Evolutionary conservation across 805 yeast species (phyloP).

Genomic region (Metschnikowia similis): DNA sequence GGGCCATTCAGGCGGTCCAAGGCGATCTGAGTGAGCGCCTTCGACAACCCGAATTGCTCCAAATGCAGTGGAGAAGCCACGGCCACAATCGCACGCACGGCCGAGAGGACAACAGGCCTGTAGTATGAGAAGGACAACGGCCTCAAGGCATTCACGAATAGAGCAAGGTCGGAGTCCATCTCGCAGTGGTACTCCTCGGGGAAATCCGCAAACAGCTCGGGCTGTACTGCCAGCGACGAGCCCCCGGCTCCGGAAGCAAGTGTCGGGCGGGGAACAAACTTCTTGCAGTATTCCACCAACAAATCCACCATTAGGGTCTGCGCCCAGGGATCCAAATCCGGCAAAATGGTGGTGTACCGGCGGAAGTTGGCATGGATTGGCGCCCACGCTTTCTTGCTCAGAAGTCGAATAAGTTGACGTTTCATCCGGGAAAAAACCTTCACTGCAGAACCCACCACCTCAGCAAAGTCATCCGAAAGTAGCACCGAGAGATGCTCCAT

Average conservation of each 20-base stretch:
- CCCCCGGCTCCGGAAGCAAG: conserved; percentile 22
- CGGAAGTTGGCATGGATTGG: conserved; percentile 70
- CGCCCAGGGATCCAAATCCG: conserved; percentile 68
- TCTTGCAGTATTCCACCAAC: conserved; percentile 61
- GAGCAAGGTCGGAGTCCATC: conserved; percentile 53
- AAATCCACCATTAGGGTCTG: conserved; percentile 57
- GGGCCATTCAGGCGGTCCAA: conserved; percentile 23
- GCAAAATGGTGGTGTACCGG: conserved; percentile 45
- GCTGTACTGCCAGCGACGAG: conserved; percentile 22
- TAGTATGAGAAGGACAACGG: conserved; percentile 49
- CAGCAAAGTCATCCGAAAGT: conserved; percentile 59
- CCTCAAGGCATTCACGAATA: conserved; percentile 47
- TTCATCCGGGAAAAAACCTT: conserved; percentile 47
- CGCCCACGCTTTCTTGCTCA: conserved; percentile 44
- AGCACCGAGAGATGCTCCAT: conserved; percentile 47
- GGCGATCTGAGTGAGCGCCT: conserved; percentile 44
- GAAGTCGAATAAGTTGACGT: conserved; percentile 14
- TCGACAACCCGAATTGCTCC: conserved; percentile 45
- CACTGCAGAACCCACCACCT: conserved; percentile 69
- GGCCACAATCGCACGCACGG: conserved; percentile 51
- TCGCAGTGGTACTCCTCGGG: conserved; percentile 30
- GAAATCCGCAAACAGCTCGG: conserved; percentile 32
- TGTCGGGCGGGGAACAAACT: conserved; percentile 54
- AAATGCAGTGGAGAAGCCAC: conserved; percentile 57
- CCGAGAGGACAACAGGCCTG: conserved; percentile 58